Percentiles rank a stretch among this genome's conserved stretches.
phyloP scores from a whole-genome alignment of 2,329 filamentous ascomycete species.

The Fusarium lateritium region DNA sequence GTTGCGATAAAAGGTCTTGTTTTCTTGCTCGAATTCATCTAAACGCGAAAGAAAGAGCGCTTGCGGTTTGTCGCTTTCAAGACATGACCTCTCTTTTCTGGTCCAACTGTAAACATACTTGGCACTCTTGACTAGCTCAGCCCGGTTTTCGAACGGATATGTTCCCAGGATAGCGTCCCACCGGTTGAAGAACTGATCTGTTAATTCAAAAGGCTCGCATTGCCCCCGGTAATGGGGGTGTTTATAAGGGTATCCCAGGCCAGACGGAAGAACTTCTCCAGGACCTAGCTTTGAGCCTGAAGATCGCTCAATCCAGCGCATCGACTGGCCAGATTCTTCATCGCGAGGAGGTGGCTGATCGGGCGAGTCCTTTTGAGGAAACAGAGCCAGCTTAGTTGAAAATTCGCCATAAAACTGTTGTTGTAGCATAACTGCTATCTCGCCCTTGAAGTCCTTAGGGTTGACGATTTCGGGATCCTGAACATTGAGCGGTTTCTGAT shows the following conservation, averaged over 20 bases:
- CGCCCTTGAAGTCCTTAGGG: slow-evolving; percentile 1
- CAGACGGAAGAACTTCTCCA: not conserved
- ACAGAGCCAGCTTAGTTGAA: slow-evolving; percentile 1
- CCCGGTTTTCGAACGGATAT: not conserved
- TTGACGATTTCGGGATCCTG: slow-evolving; percentile 15
- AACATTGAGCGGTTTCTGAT: slow-evolving; percentile 39
- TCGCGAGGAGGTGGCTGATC: not conserved
- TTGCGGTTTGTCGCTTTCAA: not conserved
- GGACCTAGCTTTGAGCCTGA: not conserved
- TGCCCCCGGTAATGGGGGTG: too few relatives aligned
- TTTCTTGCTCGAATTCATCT: not conserved
- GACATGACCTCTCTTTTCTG: too few relatives aligned
- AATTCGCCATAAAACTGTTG: slow-evolving; percentile 17
- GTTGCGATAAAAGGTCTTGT: not conserved
- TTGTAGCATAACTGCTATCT: slow-evolving; percentile 24
- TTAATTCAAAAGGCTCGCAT: not conserved
- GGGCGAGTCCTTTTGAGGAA: not conserved
- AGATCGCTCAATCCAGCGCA: slow-evolving; percentile 5
- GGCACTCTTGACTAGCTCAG: not conserved
- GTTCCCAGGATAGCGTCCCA: slow-evolving; percentile 7
- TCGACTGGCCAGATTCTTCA: not conserved
- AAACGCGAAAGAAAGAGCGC: not conserved
- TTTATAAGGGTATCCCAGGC: not conserved
- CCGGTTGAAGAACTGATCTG: not conserved
- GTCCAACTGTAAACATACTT: too few relatives aligned